Percentiles rank a stretch among this genome's conserved stretches.
Conservation (phyloP, 75 land plant genomes). For the Picea sitchensis region DNA sequence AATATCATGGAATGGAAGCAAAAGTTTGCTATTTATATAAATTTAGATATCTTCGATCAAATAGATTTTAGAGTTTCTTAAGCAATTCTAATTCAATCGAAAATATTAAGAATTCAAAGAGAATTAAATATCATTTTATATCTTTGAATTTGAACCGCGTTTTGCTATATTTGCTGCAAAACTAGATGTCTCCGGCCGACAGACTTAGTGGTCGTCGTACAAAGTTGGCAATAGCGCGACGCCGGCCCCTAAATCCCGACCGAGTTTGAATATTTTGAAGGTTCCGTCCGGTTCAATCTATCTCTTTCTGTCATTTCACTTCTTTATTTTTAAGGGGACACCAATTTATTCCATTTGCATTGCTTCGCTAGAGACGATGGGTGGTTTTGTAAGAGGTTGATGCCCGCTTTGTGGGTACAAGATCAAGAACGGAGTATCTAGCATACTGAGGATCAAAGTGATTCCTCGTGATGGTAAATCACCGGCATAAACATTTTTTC, state of each 20-base stretch:
- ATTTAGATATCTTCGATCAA: no score
- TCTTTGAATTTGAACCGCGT: not conserved
- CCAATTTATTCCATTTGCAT: not conserved
- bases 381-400: not conserved
- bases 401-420: not conserved
- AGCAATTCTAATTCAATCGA: no score
- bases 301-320: not conserved
- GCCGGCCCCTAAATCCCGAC: not conserved
- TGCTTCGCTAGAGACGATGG: not conserved
- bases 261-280: not conserved
- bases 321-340: not conserved
- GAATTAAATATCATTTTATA: no score
- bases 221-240: not conserved
- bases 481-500: no score
- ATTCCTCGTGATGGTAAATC: no score
- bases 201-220: not conserved
- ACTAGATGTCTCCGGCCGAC: not conserved
- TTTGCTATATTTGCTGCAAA: not conserved
- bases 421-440: not conserved
- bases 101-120: no score
- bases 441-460: no score
- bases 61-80: no score
- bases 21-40: no score
- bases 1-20: no score
- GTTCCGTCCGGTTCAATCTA: not conserved